Evolutionary conservation across 2,329 filamentous ascomycete genomes (phyloP).

Genomic region (Cercospora sp.): DNA sequence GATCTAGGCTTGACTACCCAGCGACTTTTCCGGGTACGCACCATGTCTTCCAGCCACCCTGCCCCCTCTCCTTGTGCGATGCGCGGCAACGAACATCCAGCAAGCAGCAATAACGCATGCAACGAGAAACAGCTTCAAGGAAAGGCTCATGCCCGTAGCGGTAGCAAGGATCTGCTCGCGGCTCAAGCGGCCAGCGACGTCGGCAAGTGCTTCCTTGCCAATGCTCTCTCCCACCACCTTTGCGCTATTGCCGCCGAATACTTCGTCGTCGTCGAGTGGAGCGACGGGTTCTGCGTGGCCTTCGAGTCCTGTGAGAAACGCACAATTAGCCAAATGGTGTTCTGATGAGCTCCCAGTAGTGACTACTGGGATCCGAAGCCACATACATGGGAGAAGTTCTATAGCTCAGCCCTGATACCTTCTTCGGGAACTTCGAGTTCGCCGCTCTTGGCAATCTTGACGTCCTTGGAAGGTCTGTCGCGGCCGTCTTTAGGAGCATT

Average conservation of each 20-base stretch:
- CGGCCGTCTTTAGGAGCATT: constrained; percentile 63
- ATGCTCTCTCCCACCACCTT: constrained; percentile 16
- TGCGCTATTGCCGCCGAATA: constrained; percentile 12
- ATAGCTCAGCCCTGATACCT: constrained; percentile 92
- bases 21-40: constrained; percentile 1
- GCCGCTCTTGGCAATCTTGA: constrained; percentile 82
- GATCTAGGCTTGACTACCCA: constrained; percentile 4
- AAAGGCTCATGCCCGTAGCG: constrained; percentile 43
- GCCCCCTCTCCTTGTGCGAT: constrained; percentile 21
- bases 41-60: constrained; percentile 7
- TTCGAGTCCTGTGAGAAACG: constrained; percentile 44
- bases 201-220: constrained; percentile 11
- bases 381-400: constrained; percentile 44
- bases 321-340: constrained; percentile 9
- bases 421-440: constrained; percentile 80
- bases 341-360: constrained; percentile 7
- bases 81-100: constrained; percentile 31
- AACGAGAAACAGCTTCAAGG: constrained; percentile 49
- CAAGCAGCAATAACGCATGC: constrained; percentile 47
- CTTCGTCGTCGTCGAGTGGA: constrained; percentile 46
- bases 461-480: constrained; percentile 67
- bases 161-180: constrained; percentile 23
- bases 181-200: constrained; percentile 21
- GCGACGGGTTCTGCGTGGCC: constrained; percentile 45
- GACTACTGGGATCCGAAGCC: constrained; percentile 6